These are phyloP conservation scores for Aspergillus indologenus DNA, from an alignment of 495 filamentous ascomycete genomes.

Conservation along the genomic window DNA sequence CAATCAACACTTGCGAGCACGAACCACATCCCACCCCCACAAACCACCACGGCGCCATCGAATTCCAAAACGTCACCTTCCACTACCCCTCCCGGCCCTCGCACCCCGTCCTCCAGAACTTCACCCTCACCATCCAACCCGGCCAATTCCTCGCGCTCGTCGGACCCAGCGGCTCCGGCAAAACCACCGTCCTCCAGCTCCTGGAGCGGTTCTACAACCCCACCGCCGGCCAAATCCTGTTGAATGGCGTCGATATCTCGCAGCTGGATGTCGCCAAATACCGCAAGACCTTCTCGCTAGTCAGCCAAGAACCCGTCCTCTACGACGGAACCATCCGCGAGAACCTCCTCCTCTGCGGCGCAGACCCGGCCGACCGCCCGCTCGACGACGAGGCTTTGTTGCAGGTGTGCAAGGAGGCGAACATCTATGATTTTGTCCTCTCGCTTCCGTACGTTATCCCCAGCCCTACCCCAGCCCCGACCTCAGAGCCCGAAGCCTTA, in stretches of 20 bases:
- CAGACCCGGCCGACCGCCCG: constrained; percentile 37
- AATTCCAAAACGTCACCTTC: constrained; percentile 77
- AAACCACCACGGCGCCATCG: constrained; percentile 54
- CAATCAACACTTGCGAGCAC: constrained; percentile 73
- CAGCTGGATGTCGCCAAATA: constrained; percentile 69
- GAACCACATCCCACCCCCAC: constrained; percentile 48
- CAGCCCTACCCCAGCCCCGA: neutral
- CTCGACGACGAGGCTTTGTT: constrained; percentile 64
- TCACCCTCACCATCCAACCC: constrained; percentile 65
- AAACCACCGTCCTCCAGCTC: constrained; percentile 73
- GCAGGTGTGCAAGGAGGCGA: constrained; percentile 76
- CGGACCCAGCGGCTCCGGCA: constrained; percentile 77
- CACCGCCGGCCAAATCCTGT: constrained; percentile 60
- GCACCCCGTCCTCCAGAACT: constrained; percentile 67
- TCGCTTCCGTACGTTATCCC: constrained; percentile 50
- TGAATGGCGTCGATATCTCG: constrained; percentile 71
- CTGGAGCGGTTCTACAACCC: constrained; percentile 84
- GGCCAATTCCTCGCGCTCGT: constrained; percentile 83
- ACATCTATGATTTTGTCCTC: constrained; percentile 87
- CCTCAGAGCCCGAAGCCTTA: constrained; percentile 18
- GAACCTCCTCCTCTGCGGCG: constrained; percentile 73
- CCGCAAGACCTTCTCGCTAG: constrained; percentile 69
- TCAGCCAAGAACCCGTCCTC: constrained; percentile 80
- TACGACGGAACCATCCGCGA: constrained; percentile 83
- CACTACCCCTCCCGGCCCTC: constrained; percentile 73